Evolutionary conservation across 768 basidiomycete genomes (phyloP), one percentile per base, ranked within the genome.

Genomic region (Tulasnella sp.): DNA sequence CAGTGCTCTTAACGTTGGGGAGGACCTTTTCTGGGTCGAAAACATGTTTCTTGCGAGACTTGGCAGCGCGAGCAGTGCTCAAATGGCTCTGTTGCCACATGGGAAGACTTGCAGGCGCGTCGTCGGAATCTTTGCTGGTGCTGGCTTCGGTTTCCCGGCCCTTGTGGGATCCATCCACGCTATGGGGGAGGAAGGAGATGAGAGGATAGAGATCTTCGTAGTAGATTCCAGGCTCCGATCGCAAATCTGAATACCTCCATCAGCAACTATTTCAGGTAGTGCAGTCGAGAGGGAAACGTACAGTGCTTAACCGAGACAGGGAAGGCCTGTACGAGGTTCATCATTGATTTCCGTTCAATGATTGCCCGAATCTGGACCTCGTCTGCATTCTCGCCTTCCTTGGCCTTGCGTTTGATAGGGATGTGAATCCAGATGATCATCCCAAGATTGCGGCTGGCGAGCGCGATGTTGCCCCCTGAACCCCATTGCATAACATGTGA

Each of bases 141-240:
- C 38, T 22, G 42, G 34, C 73, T 42, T 58, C 45, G 3, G 49
- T 25, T 37, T 2, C 1, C 4, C 45, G 45, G 4, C 79, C 78
- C 2, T 72, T 14, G 37, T 72, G 36, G 29, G 81, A 77, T 75
- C 69, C 73, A 74, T 77, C 83, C 22, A 86, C 86, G 79, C 89
- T 89, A 34, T 88, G 87, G 7, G 91, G 91, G 1, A 92, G 86
- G 83, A 89, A 89, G 79, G 86, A 88, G 74, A 92, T 85, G 68
- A 92, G 84, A 14, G 89, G 88, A 80, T 90, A 93, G 31, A 93
- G 85, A 80, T 93, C 91, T 49, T 90, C 85, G 80, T 91, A 92
- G 83, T 89, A 93, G 6, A 90, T 86, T 1, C 92, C 91, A 19
- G 85, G 82, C 81, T 92, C 92, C 8, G 86, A 88, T 45, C 91